Evolutionary conservation across 352 stramenopile species (phyloP), one percentile per base, ranked within the genome.

Genomic region (Pythium monospermum): DNA sequence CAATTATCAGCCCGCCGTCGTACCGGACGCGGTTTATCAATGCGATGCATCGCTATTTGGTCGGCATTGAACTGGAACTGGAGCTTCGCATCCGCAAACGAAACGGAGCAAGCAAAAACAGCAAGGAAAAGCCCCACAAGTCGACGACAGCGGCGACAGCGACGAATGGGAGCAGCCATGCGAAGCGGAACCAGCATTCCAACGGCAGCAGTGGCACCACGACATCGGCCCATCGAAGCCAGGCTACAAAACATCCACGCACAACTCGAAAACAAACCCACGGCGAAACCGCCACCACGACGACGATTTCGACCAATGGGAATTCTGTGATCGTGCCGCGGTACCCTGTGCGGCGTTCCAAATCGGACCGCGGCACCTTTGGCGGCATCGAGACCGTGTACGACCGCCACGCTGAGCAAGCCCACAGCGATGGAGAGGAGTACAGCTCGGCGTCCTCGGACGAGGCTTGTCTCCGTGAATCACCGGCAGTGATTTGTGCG

Each of bases 11-110:
- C 25, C 83, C 83, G 7, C 69, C 76, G 23, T 84, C 81, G 12
- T 94, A 94, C 40, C 80, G 71, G 5, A 76, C 73, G 23, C 79
- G 83, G 7, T 91, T 94, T 42, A 69, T 91, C 40, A 87, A 94
- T 47, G 79, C 83, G 8, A 91, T 90, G 73, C 77, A 80, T 32
- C 73, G 76, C 3, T 92, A 94, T 36, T 71, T 94, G 32, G 75
- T 92, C 15, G 79, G 79, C 12, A 89, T 93, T 30, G 82, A 91
- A 30, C 65, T 79, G 18, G 76, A 87, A 38, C 52, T 91, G 0
- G 80, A 91, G 53, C 57, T 87, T 26, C 80, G 76, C 13, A 85
- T 88, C 47, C 71, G 75, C 5, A 80, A 82, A 40, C 69, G 76
- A 16, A 25, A 26, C 8, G 46, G 40, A n/a, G 38, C 37, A 5